phyloP scores from a whole-genome alignment of 75 land plant genomes.

The Pinus tabuliformis region DNA sequence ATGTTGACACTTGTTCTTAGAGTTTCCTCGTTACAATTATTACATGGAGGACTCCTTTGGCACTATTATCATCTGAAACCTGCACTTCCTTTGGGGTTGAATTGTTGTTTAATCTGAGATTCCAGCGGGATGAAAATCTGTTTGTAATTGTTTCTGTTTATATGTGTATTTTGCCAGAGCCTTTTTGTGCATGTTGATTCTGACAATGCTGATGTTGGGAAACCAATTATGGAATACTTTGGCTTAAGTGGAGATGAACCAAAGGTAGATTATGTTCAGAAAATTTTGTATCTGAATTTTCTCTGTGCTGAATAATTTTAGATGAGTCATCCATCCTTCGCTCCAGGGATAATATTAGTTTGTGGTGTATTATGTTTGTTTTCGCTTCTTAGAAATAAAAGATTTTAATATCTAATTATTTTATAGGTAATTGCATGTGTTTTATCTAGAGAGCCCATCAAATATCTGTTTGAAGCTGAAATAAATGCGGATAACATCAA shows the following conservation, averaged over 20 bases:
- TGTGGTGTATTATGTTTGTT: not conserved
- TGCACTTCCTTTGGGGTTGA: too few species aligned
- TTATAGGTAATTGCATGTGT: slow-evolving; percentile 51
- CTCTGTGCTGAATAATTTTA: not conserved
- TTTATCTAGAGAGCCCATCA: slow-evolving; percentile 63
- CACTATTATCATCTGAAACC: too few species aligned
- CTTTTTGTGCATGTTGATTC: too few species aligned
- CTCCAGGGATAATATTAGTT: not conserved
- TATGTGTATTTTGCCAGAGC: too few species aligned
- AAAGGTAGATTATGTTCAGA: slow-evolving; percentile 20
- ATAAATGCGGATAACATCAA: slow-evolving; percentile 53
- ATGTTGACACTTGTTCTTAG: too few species aligned
- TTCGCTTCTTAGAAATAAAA: not conserved
- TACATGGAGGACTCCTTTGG: too few species aligned
- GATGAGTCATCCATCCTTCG: not conserved
- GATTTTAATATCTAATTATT: not conserved
- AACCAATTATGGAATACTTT: slow-evolving; percentile 73
- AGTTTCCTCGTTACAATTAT: too few species aligned
- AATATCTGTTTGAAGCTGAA: slow-evolving; percentile 66
- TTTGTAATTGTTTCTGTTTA: too few species aligned
- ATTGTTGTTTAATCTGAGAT: too few species aligned
- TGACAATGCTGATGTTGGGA: too few species aligned
- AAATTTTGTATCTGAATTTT: not conserved
- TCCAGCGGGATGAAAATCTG: too few species aligned
- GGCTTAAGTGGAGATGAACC: slow-evolving; percentile 76